Conservation (phyloP, 169 alveolate genomes). For the Plasmodium adleri region DNA sequence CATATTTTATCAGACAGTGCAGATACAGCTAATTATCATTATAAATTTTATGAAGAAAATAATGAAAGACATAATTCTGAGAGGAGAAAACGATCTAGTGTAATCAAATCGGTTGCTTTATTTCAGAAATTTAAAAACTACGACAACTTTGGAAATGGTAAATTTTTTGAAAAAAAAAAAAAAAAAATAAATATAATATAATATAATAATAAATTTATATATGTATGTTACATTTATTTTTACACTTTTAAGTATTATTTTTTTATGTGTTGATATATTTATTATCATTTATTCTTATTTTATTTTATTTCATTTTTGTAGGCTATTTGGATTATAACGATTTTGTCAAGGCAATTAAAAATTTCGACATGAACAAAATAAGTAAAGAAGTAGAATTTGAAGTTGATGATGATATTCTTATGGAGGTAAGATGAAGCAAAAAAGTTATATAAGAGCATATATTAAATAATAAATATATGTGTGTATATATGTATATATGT, state of each 20-base stretch:
- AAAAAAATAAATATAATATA: neutral
- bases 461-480: neutral
- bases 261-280: neutral
- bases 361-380: constrained; percentile 85
- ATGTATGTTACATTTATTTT: neutral
- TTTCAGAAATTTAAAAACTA: constrained; percentile 90
- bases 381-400: constrained; percentile 87
- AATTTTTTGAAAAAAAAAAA: neutral
- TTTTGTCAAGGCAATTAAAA: constrained; percentile 86
- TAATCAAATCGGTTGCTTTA: constrained; percentile 89
- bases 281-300: neutral
- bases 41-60: constrained; percentile 82
- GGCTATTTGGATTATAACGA: constrained; percentile 88
- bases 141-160: constrained; percentile 82
- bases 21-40: constrained; percentile 89
- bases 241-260: neutral
- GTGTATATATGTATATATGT: neutral
- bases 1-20: constrained; percentile 88
- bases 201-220: constrained; percentile 10
- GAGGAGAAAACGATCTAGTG: constrained; percentile 87
- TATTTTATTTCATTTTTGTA: constrained; percentile 15
- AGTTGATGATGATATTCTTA: constrained; percentile 84
- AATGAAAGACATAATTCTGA: constrained; percentile 26
- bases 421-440: constrained; percentile 42
- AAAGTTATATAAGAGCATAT: neutral